These are phyloP conservation scores for Artemisia argyi DNA, from an alignment of 129 eudicot genomes.

Conservation along the genomic window DNA sequence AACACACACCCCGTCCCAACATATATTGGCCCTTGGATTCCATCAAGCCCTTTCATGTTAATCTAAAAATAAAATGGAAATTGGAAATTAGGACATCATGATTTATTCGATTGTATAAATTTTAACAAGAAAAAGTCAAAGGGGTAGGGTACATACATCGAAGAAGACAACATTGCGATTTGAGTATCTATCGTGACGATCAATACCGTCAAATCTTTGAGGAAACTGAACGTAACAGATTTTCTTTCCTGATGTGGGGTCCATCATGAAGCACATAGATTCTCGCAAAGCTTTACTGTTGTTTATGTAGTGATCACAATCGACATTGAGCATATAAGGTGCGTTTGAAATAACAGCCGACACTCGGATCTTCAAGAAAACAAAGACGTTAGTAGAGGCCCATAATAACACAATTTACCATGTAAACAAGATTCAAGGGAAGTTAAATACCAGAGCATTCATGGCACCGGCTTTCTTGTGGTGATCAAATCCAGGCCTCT, in stretches of 20 bases:
- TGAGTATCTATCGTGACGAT: conserved; percentile 86
- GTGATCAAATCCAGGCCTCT: conserved; percentile 92
- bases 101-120: neutral
- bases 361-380: conserved; percentile 57
- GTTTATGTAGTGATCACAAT: conserved; percentile 94
- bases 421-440: conserved; percentile 19
- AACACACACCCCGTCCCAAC: conserved; percentile 96
- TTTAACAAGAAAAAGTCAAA: conserved; percentile 5
- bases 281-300: conserved; percentile 84
- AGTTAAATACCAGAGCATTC: conserved; percentile 64
- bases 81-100: neutral
- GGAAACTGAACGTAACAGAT: conserved; percentile 90
- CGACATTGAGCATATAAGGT: conserved; percentile 87
- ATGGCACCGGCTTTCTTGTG: conserved; percentile 96
- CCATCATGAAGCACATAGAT: conserved; percentile 96
- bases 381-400: conserved; percentile 13
- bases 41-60: conserved; percentile 94
- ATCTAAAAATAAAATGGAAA: conserved; percentile 39
- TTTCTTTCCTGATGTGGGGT: conserved; percentile 84
- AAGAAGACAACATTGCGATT: conserved; percentile 92
- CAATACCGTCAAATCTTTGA: conserved; percentile 91
- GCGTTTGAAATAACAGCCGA: conserved; percentile 91
- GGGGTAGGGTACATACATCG: conserved; percentile 54
- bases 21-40: conserved; percentile 93
- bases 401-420: too few relatives aligned